A percentile compares a stretch with the other conserved stretches of the same genome.
phyloP scores from a whole-genome alignment of 2,329 filamentous ascomycete species.

The Penicillium nordicum region DNA sequence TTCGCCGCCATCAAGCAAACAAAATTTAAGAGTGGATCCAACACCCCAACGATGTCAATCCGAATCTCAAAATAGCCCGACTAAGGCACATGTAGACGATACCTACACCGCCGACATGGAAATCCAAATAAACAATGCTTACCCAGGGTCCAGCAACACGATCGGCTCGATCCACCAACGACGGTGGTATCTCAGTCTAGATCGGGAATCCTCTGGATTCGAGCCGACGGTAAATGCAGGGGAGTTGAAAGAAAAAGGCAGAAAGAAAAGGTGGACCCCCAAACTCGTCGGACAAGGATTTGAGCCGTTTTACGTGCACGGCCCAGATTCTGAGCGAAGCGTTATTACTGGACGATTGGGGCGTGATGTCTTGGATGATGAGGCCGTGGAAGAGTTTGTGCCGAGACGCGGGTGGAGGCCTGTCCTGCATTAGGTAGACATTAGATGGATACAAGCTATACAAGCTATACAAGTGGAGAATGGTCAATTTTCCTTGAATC shows the following conservation, averaged over 20 bases:
- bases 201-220: conserved; percentile 59
- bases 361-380: conserved; percentile 59
- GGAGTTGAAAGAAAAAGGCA: neutral
- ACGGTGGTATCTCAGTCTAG: conserved; percentile 63
- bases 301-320: conserved; percentile 59
- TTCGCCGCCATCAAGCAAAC: conserved; percentile 2
- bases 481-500: too few species aligned
- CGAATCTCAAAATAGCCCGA: neutral
- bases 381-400: conserved; percentile 56
- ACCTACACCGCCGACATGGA: conserved; percentile 47
- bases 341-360: conserved; percentile 62
- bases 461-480: neutral
- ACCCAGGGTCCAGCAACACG: conserved; percentile 61
- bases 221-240: conserved; percentile 1
- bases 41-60: neutral
- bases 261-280: conserved; percentile 31
- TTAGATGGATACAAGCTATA: neutral
- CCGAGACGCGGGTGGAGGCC: conserved; percentile 59
- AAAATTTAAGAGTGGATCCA: neutral
- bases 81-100: neutral
- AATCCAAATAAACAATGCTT: conserved; percentile 61
- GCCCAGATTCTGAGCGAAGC: conserved; percentile 61
- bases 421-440: conserved; percentile 18
- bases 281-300: conserved; percentile 39
- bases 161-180: conserved; percentile 67